Evolutionary conservation across 2,329 filamentous ascomycete genomes (phyloP).

Genomic region (Fusarium aywerte): DNA sequence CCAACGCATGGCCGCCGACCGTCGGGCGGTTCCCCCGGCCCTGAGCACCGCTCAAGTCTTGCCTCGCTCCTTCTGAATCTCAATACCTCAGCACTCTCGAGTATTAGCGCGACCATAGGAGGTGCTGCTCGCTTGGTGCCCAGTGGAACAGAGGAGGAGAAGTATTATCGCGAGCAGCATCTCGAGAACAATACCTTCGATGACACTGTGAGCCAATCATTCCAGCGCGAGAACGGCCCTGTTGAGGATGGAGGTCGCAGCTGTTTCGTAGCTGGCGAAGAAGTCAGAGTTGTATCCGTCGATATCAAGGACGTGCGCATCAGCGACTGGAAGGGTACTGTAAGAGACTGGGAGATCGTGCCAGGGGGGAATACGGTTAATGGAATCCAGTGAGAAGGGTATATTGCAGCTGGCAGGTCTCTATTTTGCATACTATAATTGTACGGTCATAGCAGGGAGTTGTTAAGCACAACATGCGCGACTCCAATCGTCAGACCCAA

Average conservation of each 20-base stretch:
- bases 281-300: slow-evolving; percentile 89
- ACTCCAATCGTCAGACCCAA: not conserved
- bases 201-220: slow-evolving; percentile 56
- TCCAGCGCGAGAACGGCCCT: slow-evolving; percentile 51
- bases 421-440: slow-evolving; percentile 13
- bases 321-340: slow-evolving; percentile 94
- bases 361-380: slow-evolving; percentile 55
- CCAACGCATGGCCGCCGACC: slow-evolving; percentile 73
- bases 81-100: slow-evolving; percentile 87
- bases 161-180: slow-evolving; percentile 84
- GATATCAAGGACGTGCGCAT: slow-evolving; percentile 86
- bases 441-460: slow-evolving; percentile 1
- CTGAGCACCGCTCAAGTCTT: slow-evolving; percentile 76
- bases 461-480: not conserved
- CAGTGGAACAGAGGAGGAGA: slow-evolving; percentile 81
- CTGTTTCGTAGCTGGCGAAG: slow-evolving; percentile 81
- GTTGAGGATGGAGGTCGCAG: slow-evolving; percentile 65
- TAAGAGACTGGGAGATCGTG: slow-evolving; percentile 76
- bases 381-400: slow-evolving; percentile 49
- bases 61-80: slow-evolving; percentile 88
- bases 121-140: slow-evolving; percentile 82
- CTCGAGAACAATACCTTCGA: slow-evolving; percentile 93
- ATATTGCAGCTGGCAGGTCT: not conserved
- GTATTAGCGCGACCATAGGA: slow-evolving; percentile 93
- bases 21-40: slow-evolving; percentile 71